phyloP scores from a whole-genome alignment of 768 basidiomycete genomes.

The Pilatotrama ljubarskyi region DNA sequence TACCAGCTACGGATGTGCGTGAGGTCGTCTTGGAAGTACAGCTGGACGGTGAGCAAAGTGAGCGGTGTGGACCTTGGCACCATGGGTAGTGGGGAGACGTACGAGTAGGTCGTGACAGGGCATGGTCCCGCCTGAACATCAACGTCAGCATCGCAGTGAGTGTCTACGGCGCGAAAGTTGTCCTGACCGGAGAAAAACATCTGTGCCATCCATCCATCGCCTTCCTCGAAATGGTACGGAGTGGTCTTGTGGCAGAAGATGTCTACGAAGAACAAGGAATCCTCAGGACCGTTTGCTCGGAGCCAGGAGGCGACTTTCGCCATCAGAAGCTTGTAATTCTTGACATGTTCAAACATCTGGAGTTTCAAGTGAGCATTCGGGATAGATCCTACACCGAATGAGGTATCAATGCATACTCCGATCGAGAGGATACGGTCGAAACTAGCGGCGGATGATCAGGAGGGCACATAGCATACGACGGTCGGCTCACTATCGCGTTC shows the following conservation, averaged over 20 bases:
- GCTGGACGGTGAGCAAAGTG: conserved; percentile 29
- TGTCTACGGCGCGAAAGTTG: not conserved
- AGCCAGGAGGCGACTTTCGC: conserved; percentile 67
- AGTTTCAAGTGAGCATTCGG: too few species aligned
- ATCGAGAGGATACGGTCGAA: conserved; percentile 74
- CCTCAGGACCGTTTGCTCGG: conserved; percentile 39
- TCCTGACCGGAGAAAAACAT: conserved; percentile 61
- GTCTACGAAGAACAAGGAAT: conserved; percentile 64
- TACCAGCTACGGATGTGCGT: conserved; percentile 61
- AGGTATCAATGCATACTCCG: conserved; percentile 48
- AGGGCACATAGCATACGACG: not conserved
- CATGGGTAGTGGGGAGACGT: conserved; percentile 17
- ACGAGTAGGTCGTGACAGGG: conserved; percentile 64
- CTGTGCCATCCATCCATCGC: conserved; percentile 75
- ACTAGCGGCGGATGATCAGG: conserved; percentile 33
- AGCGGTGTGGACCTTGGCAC: too few species aligned
- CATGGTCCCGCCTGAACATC: conserved; percentile 62
- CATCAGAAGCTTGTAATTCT: conserved; percentile 65
- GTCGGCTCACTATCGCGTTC: conserved; percentile 41
- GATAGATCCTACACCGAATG: too few species aligned
- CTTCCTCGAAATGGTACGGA: conserved; percentile 69
- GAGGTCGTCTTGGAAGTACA: conserved; percentile 66
- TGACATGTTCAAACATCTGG: conserved; percentile 78
- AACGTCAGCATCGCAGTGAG: not conserved
- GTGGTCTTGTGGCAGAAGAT: conserved; percentile 65